These are phyloP conservation scores for Jamesozyma lodderae DNA, from an alignment of 805 yeast species.

Conservation along the genomic window DNA sequence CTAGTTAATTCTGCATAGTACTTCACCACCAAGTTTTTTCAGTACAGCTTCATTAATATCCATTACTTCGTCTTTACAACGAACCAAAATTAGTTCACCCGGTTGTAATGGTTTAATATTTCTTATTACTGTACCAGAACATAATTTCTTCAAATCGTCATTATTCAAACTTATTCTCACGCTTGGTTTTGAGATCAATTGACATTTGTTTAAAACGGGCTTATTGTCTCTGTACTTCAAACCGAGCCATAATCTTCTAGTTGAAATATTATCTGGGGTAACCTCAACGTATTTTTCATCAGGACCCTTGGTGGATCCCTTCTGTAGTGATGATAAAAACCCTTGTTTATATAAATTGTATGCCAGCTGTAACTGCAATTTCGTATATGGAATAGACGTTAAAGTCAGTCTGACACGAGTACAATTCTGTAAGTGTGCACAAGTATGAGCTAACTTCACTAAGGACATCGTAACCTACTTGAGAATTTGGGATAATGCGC, in stretches of 20 bases:
- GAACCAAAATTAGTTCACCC: constrained; percentile 77
- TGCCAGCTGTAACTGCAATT: constrained; percentile 74
- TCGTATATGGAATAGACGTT: constrained; percentile 76
- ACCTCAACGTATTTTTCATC: constrained; percentile 65
- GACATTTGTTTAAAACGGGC: constrained; percentile 66
- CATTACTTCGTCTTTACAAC: constrained; percentile 45
- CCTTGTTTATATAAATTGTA: constrained; percentile 86
- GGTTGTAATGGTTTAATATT: constrained; percentile 75
- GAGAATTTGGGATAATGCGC: no score
- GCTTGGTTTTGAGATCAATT: constrained; percentile 77
- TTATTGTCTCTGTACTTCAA: constrained; percentile 75
- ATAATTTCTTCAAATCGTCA: constrained; percentile 60
- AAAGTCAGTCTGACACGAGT: constrained; percentile 61
- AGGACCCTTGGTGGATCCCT: constrained; percentile 81
- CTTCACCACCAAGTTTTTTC: constrained; percentile 59
- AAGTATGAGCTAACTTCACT: constrained; percentile 71
- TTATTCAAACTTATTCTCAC: constrained; percentile 56
- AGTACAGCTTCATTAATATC: constrained; percentile 84
- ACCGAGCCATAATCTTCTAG: constrained; percentile 86
- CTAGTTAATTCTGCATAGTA: constrained; percentile 62
- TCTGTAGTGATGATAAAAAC: constrained; percentile 70
- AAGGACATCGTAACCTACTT: constrained; percentile 81
- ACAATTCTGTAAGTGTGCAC: constrained; percentile 86
- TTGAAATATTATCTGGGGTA: constrained; percentile 77
- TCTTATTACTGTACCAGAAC: constrained; percentile 69